phyloP scores from a whole-genome alignment of 371 early-diverging fungal species.

The Synchytrium microbalum region DNA sequence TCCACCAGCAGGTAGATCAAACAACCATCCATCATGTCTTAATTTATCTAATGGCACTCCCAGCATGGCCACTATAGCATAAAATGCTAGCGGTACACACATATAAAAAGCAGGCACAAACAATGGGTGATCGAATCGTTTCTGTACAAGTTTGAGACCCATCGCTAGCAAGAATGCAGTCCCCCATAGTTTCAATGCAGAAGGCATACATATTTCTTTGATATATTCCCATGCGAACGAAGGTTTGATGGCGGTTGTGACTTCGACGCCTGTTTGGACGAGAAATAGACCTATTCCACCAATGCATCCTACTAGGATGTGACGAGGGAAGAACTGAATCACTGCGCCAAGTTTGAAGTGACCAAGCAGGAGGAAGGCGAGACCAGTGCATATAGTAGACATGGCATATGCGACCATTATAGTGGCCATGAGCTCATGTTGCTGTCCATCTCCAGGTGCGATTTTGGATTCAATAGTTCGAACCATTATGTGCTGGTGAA shows the following conservation, averaged over 20 bases:
- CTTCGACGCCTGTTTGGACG: conserved; percentile 83
- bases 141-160: conserved; percentile 45
- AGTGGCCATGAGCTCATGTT: conserved; percentile 70
- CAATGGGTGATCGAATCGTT: conserved; percentile 54
- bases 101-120: conserved; percentile 83
- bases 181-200: conserved; percentile 62
- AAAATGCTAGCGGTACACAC: conserved; percentile 71
- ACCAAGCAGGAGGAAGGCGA: conserved; percentile 80
- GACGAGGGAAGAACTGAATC: conserved; percentile 85
- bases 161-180: conserved; percentile 65
- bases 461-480: conserved; percentile 52
- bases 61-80: conserved; percentile 42
- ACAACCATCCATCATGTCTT: conserved; percentile 78
- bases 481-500: conserved; percentile 85
- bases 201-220: conserved; percentile 18
- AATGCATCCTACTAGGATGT: conserved; percentile 91
- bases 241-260: conserved; percentile 53
- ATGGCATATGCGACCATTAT: conserved; percentile 80
- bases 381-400: conserved; percentile 69
- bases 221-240: conserved; percentile 21
- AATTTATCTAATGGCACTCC: conserved; percentile 58
- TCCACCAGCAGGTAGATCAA: conserved; percentile 57
- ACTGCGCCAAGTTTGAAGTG: conserved; percentile 56
- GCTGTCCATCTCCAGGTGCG: conserved; percentile 39
- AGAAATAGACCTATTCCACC: conserved; percentile 93